Evolutionary conservation across 306 rosid species (phyloP), one percentile per base, ranked within the genome.

Genomic region (Trichosanthes cucumerina): DNA sequence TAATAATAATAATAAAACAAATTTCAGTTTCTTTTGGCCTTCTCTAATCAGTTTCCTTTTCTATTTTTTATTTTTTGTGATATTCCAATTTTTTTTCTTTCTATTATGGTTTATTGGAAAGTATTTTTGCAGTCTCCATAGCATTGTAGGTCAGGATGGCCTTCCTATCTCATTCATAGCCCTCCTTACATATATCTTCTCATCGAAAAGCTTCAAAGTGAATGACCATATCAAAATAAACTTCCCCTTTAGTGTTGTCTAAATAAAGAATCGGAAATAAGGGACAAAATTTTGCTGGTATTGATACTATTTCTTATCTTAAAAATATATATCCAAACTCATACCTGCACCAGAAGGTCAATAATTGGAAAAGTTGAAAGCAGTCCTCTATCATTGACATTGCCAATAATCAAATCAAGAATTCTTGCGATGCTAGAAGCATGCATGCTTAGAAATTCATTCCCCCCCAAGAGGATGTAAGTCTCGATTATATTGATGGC

Each of bases 281-380:
- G 14, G 47, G 6, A 15, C 75, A 69, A 7, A 14, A 38, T 69
- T 43, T 12, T 69, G 34, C n/a, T 41, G 18, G 34, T 43, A 69
- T 41, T 41, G 54, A 0, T 41, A 69, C 54, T 41, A 10, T 41
- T 41, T 68, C 31, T 36, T 9, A 68, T n/a, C 46, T 41, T 19
- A 4, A 41, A 65, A 69, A 41, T 41, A 21, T 41, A 70, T 3
- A 46, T 43, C 21, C 76, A 66, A 39, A 39, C 50, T 38, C 74
- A 44, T 87, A 92, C 98, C 97, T 90, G 98, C 81, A 94, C 79
- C 78, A 94, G 89, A 82, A 90, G 86, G 80, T 92, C 97, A 88
- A 94, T 83, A 80, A 89, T 91, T 18, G 97, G 98, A 85, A 94
- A 87, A 75, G 86, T 80, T 68, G 97, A 89, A 81, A 90, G 89